Evolutionary conservation across 2,329 filamentous ascomycete genomes (phyloP), one percentile per base, ranked within the genome.

Genomic region (Amesomyces nigricolor): DNA sequence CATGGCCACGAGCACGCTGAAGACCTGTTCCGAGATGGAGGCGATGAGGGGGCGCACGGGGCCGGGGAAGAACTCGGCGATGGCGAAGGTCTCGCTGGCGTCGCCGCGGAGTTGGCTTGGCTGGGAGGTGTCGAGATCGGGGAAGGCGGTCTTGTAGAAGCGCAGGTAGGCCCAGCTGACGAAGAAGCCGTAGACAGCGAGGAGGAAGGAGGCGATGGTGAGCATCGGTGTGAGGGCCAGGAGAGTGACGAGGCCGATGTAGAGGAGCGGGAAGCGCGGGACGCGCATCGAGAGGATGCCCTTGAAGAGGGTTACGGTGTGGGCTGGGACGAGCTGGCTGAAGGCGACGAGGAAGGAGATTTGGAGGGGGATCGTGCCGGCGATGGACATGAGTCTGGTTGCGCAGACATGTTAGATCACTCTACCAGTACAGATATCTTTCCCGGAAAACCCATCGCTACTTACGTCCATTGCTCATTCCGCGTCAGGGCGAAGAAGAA

Each of bases 251-350:
- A 89, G 61, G 79, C 83, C 76, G 79, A 96, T 70, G 84, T 88
- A 78, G 74, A 94, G 60, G 74, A 95, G 75, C 10, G 82, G 83
- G 64, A 85, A 83, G 47, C 81, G 76, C 16, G 83, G 83, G 53
- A 99, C 91, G 63, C 92, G 88, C 70, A 97, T 84, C 58, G 94
- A 95, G 57, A 97, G 70, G 58, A 96, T 75, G 61, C 91, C 91
- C 61, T 88, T 87, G 75, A 96, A 92, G 56, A 99, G 82, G 4
- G 92, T 94, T 51, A 97, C 92, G 10, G 94, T 99, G 72, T 99
- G 94, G 59, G 96, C 91, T 19, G 94, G 94, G 37, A 97, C 88
- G 48, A 99, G 88, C 73, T 99, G 94, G 74, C 95, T 97, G 74
- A 97, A 96, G 53, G 92, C 89, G 65, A 97, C 89, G 59, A 99